A percentile compares a stretch with the other conserved stretches of the same genome.
Conservation (phyloP, 2,329 filamentous ascomycete genomes). For the Epichloe typhina region DNA sequence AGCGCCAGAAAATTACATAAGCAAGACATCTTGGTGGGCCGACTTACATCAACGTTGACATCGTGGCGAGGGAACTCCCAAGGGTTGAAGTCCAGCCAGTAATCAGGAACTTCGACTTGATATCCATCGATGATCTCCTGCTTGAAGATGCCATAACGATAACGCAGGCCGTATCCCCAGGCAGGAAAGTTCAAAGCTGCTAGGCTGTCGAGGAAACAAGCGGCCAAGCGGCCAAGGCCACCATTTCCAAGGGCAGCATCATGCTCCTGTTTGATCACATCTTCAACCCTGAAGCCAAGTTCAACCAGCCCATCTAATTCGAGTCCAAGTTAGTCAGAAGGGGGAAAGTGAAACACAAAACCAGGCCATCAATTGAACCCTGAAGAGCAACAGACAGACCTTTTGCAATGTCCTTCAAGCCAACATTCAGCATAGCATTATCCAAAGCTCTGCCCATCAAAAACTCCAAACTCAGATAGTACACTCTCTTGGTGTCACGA, state of each 20-base stretch:
- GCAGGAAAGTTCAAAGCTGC: conserved; percentile 90
- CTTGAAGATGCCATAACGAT: conserved; percentile 97
- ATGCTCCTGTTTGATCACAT: conserved; percentile 87
- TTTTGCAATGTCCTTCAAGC: conserved; percentile 71
- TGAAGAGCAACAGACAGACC: conserved; percentile 33
- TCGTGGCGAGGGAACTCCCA: conserved; percentile 98
- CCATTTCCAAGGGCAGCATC: conserved; percentile 95
- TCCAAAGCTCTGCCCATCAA: conserved; percentile 93
- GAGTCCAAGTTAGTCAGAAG: neutral
- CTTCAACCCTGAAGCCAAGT: conserved; percentile 92
- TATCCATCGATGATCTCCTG: conserved; percentile 98
- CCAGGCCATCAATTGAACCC: neutral
- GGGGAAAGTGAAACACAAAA: too few relatives aligned
- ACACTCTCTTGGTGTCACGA: conserved; percentile 81
- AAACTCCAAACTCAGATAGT: conserved; percentile 96
- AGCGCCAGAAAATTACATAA: neutral
- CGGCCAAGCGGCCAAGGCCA: conserved; percentile 84
- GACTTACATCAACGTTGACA: conserved; percentile 68
- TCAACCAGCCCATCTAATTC: conserved; percentile 69
- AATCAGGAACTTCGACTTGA: conserved; percentile 95
- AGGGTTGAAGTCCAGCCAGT: conserved; percentile 98
- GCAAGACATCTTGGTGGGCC: neutral
- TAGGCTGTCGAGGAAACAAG: conserved; percentile 93
- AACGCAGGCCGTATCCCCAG: conserved; percentile 93
- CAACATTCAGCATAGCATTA: conserved; percentile 97